Evolutionary conservation across 2,329 filamentous ascomycete genomes (phyloP).

Genomic region (Colletotrichum musicola): DNA sequence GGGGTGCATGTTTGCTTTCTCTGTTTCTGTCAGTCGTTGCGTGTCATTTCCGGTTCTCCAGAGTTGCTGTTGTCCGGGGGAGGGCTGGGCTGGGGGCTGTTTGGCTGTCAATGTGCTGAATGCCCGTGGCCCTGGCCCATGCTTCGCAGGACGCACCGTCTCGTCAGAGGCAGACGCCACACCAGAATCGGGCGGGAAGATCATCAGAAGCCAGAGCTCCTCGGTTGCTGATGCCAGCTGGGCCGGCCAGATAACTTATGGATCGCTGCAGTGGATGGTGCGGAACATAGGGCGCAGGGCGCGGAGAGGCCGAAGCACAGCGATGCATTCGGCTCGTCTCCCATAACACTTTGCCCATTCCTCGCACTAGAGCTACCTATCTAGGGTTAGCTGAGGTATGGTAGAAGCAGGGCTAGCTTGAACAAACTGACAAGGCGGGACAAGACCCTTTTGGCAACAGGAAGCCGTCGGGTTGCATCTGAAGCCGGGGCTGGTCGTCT

Average conservation of each 20-base stretch:
- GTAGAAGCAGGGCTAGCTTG: conserved; percentile 15
- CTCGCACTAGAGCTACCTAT: too few relatives aligned
- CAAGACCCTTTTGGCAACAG: conserved; percentile 11
- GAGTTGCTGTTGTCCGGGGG: not conserved
- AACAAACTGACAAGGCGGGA: conserved; percentile 14
- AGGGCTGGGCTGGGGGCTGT: not conserved
- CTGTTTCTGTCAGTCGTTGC: not conserved
- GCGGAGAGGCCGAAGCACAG: conserved; percentile 19
- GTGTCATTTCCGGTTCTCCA: conserved; percentile 4
- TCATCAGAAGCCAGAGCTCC: conserved; percentile 25
- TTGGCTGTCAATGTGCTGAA: conserved; percentile 20
- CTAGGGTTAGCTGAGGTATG: too few relatives aligned
- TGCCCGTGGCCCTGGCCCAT: not conserved
- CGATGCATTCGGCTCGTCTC: conserved; percentile 15
- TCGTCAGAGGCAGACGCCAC: conserved; percentile 16
- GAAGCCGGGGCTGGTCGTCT: conserved; percentile 20
- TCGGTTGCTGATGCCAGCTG: too few relatives aligned
- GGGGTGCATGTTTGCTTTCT: conserved; percentile 30
- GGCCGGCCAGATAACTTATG: not conserved
- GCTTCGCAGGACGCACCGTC: conserved; percentile 6
- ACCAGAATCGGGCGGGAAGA: conserved; percentile 4
- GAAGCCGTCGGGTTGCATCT: conserved; percentile 8
- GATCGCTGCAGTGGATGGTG: not conserved
- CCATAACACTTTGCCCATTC: not conserved
- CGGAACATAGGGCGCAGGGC: conserved; percentile 2